Percentiles rank a stretch among this genome's conserved stretches.
These are phyloP conservation scores for Hamamelis virginiana DNA, from an alignment of 164 flowering plant species.

Conservation along the genomic window DNA sequence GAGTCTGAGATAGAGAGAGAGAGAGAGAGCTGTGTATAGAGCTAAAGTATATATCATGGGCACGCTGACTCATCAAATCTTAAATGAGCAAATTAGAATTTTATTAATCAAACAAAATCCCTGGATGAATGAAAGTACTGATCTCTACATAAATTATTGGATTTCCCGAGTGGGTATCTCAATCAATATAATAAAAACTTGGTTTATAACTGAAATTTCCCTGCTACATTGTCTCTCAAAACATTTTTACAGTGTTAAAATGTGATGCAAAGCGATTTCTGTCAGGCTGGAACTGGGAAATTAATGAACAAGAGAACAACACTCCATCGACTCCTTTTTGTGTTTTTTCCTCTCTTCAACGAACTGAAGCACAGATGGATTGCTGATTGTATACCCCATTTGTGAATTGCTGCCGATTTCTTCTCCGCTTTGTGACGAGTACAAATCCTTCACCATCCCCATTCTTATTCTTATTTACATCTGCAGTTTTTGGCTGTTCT, in stretches of 20 bases:
- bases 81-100: too few relatives aligned
- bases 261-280: neutral
- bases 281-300: neutral
- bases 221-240: neutral
- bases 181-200: too few relatives aligned
- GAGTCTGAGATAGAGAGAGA: too few relatives aligned
- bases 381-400: constrained; percentile 59
- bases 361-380: constrained; percentile 73
- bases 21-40: too few relatives aligned
- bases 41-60: too few relatives aligned
- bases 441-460: constrained; percentile 79
- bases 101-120: too few relatives aligned
- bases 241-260: neutral
- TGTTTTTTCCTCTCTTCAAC: constrained; percentile 28
- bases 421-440: constrained; percentile 69
- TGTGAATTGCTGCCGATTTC: constrained; percentile 55
- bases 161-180: too few relatives aligned
- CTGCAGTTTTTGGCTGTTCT: constrained; percentile 20
- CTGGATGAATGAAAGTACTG: too few relatives aligned
- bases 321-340: too few relatives aligned
- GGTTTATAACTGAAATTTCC: neutral
- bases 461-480: constrained; percentile 32
- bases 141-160: too few relatives aligned
- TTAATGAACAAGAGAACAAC: neutral
- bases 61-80: too few relatives aligned